Evolutionary conservation across 2,329 filamentous ascomycete genomes (phyloP).

Genomic region (Epichloe uncinata): DNA sequence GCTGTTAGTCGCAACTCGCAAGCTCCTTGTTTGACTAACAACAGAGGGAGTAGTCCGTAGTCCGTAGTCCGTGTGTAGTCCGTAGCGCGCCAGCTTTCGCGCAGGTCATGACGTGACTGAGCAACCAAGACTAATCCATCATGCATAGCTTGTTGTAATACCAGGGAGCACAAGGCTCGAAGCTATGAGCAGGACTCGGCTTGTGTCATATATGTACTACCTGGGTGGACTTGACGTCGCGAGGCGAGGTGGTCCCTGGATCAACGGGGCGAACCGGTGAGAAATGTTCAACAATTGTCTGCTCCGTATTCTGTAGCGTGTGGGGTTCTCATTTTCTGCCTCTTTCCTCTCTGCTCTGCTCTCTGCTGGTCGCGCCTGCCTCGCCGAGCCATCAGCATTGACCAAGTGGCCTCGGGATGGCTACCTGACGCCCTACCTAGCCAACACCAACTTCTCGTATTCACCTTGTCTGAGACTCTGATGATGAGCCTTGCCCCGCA

Average conservation of each 20-base stretch:
- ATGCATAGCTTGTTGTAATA: neutral
- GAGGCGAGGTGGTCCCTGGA: neutral
- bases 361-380: neutral
- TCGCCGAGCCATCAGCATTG: neutral
- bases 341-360: neutral
- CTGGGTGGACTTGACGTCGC: no score
- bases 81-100: neutral
- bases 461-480: neutral
- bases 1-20: no score
- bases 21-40: no score
- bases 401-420: neutral
- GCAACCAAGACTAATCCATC: no score
- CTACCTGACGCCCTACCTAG: neutral
- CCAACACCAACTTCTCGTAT: constrained; percentile 4
- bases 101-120: neutral
- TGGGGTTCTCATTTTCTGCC: neutral
- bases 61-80: no score
- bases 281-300: neutral
- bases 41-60: no score
- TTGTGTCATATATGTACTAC: neutral
- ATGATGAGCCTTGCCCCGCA: constrained; percentile 1
- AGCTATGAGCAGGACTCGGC: neutral
- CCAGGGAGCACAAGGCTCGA: neutral
- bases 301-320: neutral
- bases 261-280: neutral